Percentiles rank a stretch among this genome's conserved stretches.
phyloP scores from a whole-genome alignment of 2,329 filamentous ascomycete species.

The Dactylella cylindrospora region DNA sequence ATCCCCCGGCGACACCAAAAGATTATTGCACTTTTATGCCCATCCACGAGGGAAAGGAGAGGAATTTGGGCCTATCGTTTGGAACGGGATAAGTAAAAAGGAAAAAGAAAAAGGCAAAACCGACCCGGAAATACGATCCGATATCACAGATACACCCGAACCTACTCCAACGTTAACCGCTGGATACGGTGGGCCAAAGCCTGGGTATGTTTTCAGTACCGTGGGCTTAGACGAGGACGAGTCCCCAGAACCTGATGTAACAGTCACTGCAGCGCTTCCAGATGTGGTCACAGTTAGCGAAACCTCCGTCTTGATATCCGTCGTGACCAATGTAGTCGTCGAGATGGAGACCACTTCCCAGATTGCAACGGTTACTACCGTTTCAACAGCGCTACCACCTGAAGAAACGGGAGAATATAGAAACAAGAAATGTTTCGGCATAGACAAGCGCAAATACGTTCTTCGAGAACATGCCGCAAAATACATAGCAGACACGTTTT shows the following conservation, averaged over 20 bases:
- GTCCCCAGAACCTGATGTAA: neutral
- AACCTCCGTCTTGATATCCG: neutral
- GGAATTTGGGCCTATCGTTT: neutral
- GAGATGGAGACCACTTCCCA: too few species aligned
- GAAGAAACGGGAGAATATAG: neutral
- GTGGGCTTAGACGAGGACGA: neutral
- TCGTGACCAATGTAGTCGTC: too few species aligned
- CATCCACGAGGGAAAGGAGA: neutral
- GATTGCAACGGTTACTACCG: neutral
- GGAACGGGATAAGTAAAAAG: conserved; percentile 2
- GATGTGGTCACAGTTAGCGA: neutral
- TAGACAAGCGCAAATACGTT: conserved; percentile 3
- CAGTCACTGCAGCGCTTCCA: neutral
- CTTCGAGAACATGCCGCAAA: neutral
- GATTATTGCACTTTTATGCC: neutral
- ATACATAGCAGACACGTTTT: conserved; percentile 2
- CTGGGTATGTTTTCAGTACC: conserved; percentile 6
- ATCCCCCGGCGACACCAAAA: neutral
- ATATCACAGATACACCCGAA: neutral
- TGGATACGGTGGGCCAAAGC: neutral
- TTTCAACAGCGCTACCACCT: neutral
- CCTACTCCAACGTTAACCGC: neutral
- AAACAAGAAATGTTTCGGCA: conserved; percentile 1
- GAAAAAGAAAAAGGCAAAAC: neutral
- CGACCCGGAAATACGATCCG: neutral